Evolutionary conservation across 2,329 filamentous ascomycete species (phyloP).

Genomic region (Sclerotinia nivalis): DNA sequence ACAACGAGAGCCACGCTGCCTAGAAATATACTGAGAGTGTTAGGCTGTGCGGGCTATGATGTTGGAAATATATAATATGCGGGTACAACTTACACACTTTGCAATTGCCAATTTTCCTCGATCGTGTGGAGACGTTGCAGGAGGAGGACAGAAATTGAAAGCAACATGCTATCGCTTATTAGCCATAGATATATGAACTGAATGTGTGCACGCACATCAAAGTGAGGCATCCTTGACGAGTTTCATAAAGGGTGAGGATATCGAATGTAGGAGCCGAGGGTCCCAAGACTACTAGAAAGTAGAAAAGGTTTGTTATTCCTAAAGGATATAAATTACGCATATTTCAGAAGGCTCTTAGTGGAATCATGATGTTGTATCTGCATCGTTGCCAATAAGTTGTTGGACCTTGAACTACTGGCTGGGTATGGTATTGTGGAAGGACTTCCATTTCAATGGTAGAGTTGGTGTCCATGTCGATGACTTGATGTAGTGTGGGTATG

Average conservation of each 20-base stretch:
- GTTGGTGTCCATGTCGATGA: not conserved
- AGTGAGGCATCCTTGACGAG: not conserved
- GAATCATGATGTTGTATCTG: too few species aligned
- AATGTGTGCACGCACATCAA: not conserved
- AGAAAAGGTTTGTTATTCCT: not conserved
- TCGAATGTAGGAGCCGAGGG: not conserved
- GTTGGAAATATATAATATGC: not conserved
- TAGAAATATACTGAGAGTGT: too few species aligned
- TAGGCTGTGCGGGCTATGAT: too few species aligned
- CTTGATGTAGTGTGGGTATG: not conserved
- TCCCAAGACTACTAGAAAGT: not conserved
- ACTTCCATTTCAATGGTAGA: not conserved
- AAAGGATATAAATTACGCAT: not conserved
- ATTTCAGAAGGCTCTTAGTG: too few species aligned
- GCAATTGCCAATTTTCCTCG: not conserved
- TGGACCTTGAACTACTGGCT: too few species aligned
- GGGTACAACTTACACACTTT: not conserved
- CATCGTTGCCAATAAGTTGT: too few species aligned
- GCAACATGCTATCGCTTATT: not conserved
- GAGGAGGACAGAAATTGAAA: not conserved
- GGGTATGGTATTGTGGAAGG: too few species aligned
- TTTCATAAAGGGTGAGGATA: not conserved
- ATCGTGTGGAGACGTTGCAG: not conserved
- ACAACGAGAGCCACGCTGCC: too few species aligned
- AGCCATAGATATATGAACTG: not conserved